Evolutionary conservation across 257 asterid species (phyloP), one percentile per base, ranked within the genome.

Genomic region (Eucommia ulmoides): DNA sequence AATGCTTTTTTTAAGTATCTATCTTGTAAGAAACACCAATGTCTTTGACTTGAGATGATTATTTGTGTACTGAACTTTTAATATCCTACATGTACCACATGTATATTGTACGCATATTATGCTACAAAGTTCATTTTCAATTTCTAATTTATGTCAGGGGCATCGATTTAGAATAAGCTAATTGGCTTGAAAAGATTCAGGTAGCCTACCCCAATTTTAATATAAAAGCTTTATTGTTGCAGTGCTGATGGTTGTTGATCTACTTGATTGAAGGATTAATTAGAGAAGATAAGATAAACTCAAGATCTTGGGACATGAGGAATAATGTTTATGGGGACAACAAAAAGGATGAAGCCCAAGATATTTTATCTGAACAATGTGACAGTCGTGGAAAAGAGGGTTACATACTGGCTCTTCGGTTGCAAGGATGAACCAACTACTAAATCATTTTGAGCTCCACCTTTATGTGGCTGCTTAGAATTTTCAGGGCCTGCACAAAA

Each of bases 401-500:
- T 38, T 33, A 73, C 97, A 26, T 76, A 82, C 98, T 52, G 19
- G 51, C 66, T 61, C 58, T 70, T 73, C 29, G 76, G 51, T 54
- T 78, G 89, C 58, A 72, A 62, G 3, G 83, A 42, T 42, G 96
- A 79, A 69, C 87, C 75, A 56, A 77, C 41, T 61, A 73, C 81
- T 63, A 82, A 63, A 64, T 76, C 84, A 49, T 59, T 70, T 60
- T 52, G 74, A 22, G 65, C 45, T 23, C 54, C 79, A 45, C 68
- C 79, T 68, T 72, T 73, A 47, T 65, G 79, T 44, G 41, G 58
- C 56, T 69, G 80, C 49, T 62, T 63, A 17, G 85, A 64, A 60
- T 61, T 67, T 63, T 75, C 95, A 48, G 99, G 93, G 57, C 95
- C 99, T 91, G 79, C 45, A 3, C 45, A 38, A 38, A 3, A 38